phyloP scores from a whole-genome alignment of 2,329 filamentous ascomycete species.

The Berkeleyomyces rouxiae region DNA sequence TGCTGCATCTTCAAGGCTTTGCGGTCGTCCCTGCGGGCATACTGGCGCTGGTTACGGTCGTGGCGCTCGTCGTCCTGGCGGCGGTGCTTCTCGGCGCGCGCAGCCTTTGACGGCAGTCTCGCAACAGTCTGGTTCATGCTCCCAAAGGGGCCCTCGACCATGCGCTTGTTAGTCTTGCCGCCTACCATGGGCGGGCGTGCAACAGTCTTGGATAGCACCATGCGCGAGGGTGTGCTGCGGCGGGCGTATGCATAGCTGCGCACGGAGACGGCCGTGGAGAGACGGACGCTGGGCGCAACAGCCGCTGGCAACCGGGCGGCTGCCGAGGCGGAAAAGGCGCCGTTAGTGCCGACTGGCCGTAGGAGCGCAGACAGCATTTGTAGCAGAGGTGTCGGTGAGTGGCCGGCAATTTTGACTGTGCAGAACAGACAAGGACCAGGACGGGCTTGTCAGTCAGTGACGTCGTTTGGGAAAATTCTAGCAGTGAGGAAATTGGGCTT shows the following conservation, averaged over 20 bases:
- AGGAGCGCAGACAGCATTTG: constrained; percentile 2
- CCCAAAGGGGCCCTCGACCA: constrained; percentile 33
- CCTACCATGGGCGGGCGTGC: constrained; percentile 24
- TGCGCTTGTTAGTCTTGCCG: constrained; percentile 23
- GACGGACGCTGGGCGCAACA: not conserved
- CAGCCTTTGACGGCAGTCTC: constrained; percentile 18
- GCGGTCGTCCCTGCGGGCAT: constrained; percentile 24
- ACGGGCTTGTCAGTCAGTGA: not conserved
- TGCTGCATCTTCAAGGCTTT: constrained; percentile 93
- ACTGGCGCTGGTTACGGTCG: constrained; percentile 21
- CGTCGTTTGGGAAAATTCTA: constrained; percentile 2
- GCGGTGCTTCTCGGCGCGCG: not conserved
- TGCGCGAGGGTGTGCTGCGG: constrained; percentile 29
- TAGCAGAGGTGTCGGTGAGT: not conserved
- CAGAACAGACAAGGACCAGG: not conserved
- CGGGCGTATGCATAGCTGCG: constrained; percentile 6
- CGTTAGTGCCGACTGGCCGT: not conserved
- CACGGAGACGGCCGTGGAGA: not conserved
- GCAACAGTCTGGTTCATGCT: constrained; percentile 40
- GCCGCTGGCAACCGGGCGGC: not conserved
- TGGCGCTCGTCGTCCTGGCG: constrained; percentile 5
- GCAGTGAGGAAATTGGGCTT: not conserved
- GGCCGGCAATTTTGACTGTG: not conserved
- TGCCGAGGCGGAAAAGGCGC: not conserved
- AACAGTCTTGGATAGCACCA: constrained; percentile 41